A percentile compares a stretch with the other conserved stretches of the same genome.
These are phyloP conservation scores for Pouteria campechiana DNA, from an alignment of 179 eudicot genomes.

Conservation along the genomic window DNA sequence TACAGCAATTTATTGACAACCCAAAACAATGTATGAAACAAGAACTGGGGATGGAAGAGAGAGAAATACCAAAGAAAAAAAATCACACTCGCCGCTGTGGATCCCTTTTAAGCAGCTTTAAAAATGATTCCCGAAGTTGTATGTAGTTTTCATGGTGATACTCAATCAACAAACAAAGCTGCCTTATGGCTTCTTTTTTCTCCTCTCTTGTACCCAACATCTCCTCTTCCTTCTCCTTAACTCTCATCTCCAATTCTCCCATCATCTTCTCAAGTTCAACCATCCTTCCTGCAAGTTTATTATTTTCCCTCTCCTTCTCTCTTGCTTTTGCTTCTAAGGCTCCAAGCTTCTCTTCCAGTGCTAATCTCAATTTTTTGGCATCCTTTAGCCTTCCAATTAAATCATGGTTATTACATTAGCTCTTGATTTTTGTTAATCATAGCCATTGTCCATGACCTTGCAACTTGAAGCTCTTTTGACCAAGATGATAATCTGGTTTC, in stretches of 20 bases:
- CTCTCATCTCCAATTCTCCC: constrained; percentile 19
- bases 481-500: too few relatives aligned
- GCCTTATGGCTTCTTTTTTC: constrained; percentile 90
- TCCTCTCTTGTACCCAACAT: constrained; percentile 44
- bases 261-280: constrained; percentile 24
- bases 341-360: constrained; percentile 18
- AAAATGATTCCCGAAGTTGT: too few relatives aligned
- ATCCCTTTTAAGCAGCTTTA: too few relatives aligned
- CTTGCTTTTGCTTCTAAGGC: constrained; percentile 23
- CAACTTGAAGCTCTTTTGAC: constrained; percentile 51
- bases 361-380: constrained; percentile 21
- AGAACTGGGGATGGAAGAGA: too few relatives aligned
- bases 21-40: too few relatives aligned
- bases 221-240: constrained; percentile 43
- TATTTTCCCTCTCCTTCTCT: constrained; percentile 22
- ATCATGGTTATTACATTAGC: constrained; percentile 23
- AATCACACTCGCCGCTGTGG: too few relatives aligned
- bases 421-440: constrained; percentile 30
- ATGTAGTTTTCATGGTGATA: too few relatives aligned
- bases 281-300: constrained; percentile 18
- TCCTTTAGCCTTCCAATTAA: constrained; percentile 21
- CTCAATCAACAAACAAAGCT: constrained; percentile 63
- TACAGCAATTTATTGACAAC: too few relatives aligned
- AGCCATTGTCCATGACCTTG: constrained; percentile 27
- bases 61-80: too few relatives aligned